These are phyloP conservation scores for Aspergillus mulundensis DNA, from an alignment of 495 filamentous ascomycete genomes.

Conservation along the genomic window DNA sequence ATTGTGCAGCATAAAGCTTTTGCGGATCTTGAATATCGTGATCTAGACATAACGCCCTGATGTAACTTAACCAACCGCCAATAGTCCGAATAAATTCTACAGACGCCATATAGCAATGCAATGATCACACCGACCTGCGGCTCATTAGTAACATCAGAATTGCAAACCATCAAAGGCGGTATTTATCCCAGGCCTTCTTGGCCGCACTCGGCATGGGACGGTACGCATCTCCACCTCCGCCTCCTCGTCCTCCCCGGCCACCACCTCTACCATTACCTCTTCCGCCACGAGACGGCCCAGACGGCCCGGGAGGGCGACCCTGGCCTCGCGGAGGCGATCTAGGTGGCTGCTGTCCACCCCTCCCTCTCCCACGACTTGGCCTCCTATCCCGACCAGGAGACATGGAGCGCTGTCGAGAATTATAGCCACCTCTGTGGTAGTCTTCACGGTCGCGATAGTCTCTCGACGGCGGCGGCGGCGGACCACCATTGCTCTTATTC, in stretches of 20 bases:
- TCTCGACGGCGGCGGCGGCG: constrained; percentile 7
- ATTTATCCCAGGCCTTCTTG: constrained; percentile 32
- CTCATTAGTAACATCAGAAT: constrained; percentile 8
- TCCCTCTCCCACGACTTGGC: constrained; percentile 18
- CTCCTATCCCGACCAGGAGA: constrained; percentile 17
- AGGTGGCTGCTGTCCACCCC: constrained; percentile 21
- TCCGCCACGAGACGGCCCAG: not conserved
- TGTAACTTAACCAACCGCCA: not conserved
- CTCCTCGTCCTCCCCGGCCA: constrained; percentile 20
- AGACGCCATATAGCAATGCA: not conserved
- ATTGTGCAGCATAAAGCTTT: not conserved
- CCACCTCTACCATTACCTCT: constrained; percentile 11
- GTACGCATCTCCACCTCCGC: constrained; percentile 24
- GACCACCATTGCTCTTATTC: not conserved
- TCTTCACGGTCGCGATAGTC: constrained; percentile 22
- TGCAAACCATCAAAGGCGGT: constrained; percentile 24
- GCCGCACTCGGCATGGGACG: constrained; percentile 36
- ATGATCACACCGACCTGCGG: constrained; percentile 3
- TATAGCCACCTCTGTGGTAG: constrained; percentile 16
- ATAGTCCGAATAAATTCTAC: not conserved
- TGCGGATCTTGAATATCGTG: not conserved
- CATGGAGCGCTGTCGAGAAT: constrained; percentile 25
- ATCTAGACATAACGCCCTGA: not conserved
- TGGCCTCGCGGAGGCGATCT: constrained; percentile 14
- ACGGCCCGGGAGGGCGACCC: constrained; percentile 3